Evolutionary conservation across 192 early-diverging fungal genomes (phyloP).

Genomic region (Rhizoclosmatium globosum): DNA sequence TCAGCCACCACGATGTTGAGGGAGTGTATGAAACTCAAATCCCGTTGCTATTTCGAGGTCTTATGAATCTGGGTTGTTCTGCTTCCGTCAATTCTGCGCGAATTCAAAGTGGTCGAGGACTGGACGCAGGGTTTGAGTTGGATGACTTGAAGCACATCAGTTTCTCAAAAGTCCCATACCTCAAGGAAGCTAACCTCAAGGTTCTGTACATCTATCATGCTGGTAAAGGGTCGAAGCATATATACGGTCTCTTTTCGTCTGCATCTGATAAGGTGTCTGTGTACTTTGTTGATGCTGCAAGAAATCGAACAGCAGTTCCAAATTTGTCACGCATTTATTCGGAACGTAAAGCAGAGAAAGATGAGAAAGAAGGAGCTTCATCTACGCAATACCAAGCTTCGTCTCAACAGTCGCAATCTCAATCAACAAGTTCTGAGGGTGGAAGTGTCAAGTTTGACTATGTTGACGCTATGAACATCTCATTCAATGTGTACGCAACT

Average conservation of each 20-base stretch:
- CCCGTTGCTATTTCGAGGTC: constrained; percentile 78
- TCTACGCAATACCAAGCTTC: constrained; percentile 19
- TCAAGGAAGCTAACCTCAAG: constrained; percentile 51
- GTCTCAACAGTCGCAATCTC: constrained; percentile 29
- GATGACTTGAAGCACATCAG: constrained; percentile 46
- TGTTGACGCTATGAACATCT: constrained; percentile 57
- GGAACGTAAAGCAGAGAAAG: constrained; percentile 47
- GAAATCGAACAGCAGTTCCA: constrained; percentile 72
- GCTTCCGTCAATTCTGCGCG: constrained; percentile 40
- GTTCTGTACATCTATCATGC: constrained; percentile 86
- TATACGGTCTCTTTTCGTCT: constrained; percentile 79
- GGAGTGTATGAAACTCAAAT: constrained; percentile 96
- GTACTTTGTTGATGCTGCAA: constrained; percentile 77
- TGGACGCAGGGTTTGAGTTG: constrained; percentile 51
- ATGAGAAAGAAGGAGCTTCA: constrained; percentile 29
- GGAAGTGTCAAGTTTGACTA: constrained; percentile 55
- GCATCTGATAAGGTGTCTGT: constrained; percentile 61
- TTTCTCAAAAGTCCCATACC: constrained; percentile 45
- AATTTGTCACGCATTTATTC: constrained; percentile 74
- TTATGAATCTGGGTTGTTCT: constrained; percentile 79
- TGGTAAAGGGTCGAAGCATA: constrained; percentile 55
- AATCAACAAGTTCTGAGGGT: constrained; percentile 15
- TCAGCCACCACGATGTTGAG: constrained; percentile 86
- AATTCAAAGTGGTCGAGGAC: constrained; percentile 37
- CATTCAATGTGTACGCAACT: constrained; percentile 51